Evolutionary conservation across 352 stramenopile species (phyloP).

Genomic region (Phytophthora sojae): DNA sequence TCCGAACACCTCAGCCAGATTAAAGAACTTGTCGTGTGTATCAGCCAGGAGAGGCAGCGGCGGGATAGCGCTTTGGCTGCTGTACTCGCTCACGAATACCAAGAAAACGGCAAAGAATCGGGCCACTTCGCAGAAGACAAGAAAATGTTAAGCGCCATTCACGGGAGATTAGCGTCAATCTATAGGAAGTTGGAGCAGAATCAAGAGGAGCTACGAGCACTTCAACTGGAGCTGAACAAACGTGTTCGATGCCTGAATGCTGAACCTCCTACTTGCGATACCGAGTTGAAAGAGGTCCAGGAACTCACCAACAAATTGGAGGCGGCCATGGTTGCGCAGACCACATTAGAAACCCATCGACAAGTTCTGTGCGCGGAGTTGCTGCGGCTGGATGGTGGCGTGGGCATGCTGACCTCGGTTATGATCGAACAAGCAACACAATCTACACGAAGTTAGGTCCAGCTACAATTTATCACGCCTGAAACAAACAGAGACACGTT

Average conservation of each 20-base stretch:
- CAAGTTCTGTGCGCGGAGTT: not conserved
- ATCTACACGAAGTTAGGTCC: not conserved
- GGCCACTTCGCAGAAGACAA: not conserved
- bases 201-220: too few relatives aligned
- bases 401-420: not conserved
- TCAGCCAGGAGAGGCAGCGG: not conserved
- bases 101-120: not conserved
- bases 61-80: not conserved
- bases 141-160: not conserved
- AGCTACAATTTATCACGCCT: too few relatives aligned
- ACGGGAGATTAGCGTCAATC: not conserved
- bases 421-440: not conserved
- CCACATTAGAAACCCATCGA: not conserved
- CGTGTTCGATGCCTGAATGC: not conserved
- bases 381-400: not conserved
- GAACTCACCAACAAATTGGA: not conserved
- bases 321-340: not conserved
- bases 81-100: not conserved
- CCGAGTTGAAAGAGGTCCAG: not conserved
- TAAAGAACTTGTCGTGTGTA: not conserved
- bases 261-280: not conserved
- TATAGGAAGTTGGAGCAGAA: not conserved
- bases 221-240: not conserved
- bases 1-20: not conserved
- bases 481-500: too few relatives aligned